Evolutionary conservation across 2,329 filamentous ascomycete species (phyloP), one percentile per base, ranked within the genome.

Genomic region (Hypoxylon sp.): DNA sequence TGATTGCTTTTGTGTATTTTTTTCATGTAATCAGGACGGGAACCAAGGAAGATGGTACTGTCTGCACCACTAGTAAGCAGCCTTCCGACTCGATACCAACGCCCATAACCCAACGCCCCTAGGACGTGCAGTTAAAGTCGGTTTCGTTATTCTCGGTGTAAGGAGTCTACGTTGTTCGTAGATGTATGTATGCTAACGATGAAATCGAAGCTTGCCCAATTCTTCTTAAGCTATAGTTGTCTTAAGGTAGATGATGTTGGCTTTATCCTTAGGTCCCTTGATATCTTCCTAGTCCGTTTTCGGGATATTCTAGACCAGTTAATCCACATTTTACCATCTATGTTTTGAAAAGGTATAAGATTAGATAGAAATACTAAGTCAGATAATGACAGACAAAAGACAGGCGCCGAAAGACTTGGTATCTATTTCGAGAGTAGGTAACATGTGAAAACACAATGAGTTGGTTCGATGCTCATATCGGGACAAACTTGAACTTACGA

Each of bases 361-460:
- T 24, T 40, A 51, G 1, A 40, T 32, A 36, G 16, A 4, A 42
- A 16, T 32, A 33, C 26, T 8, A 30, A 36, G 14, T 2, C 16
- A 49, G 32, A 49, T 38, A 51, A 51, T 2, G 7, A 51, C 14
- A 0, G 36, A 44, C 4, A 24, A 26, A 36, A 42, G 28, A 36
- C 26, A 51, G 22, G 12, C 8, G 16, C 4, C 11, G 4, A 26
- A 52, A 30, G 8, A 40, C 46, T 12, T 14, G 42, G 49, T 40
- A 36, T 11, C 46, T 51, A 51, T 59, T 51, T 59, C 16, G 11
- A 61, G 33, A 7, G 22, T 9, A n/a, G n/a, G n/a, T n/a, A n/a
- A 40, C 16, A 40, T 40, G 16, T 36, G 12, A 22, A 45, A 30
- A 48, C 28, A 26, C n/a, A 57, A 48, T 20, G 32, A 42, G 40